Conservation (phyloP, 2,329 filamentous ascomycete genomes). For the Sporothrix brasiliensis region DNA sequence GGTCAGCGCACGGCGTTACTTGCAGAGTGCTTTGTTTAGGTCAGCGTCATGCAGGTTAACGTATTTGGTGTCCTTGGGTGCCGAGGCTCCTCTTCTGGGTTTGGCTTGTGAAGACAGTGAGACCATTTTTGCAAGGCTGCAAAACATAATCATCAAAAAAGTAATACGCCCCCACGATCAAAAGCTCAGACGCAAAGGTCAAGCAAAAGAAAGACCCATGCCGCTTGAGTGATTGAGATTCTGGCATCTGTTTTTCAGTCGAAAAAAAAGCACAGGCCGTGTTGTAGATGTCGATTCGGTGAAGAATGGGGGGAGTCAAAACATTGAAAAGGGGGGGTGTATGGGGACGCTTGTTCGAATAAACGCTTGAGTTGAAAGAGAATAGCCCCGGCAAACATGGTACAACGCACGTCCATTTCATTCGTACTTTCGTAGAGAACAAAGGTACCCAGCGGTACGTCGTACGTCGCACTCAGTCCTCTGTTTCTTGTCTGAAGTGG, state of each 20-base stretch:
- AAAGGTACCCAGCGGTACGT: constrained; percentile 6
- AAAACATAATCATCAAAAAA: not conserved
- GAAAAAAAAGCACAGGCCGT: constrained; percentile 20
- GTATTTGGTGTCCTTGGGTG: not conserved
- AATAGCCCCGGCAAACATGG: constrained; percentile 15
- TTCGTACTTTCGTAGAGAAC: not conserved
- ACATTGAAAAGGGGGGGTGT: not conserved
- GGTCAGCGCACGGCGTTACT: not conserved
- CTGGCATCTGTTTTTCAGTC: not conserved
- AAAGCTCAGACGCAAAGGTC: constrained; percentile 10
- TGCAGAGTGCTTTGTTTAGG: not conserved
- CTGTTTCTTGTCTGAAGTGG: not conserved
- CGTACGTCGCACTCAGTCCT: not conserved
- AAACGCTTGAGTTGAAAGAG: not conserved
- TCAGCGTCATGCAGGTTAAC: not conserved
- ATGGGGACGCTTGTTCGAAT: no score
- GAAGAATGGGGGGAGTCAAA: not conserved
- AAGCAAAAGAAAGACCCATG: not conserved
- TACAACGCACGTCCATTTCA: constrained; percentile 10
- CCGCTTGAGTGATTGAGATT: not conserved
- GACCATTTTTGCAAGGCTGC: not conserved
- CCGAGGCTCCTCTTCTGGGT: constrained; percentile 16
- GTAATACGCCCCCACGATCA: not conserved
- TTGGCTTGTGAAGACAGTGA: constrained; percentile 24
- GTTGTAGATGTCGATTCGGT: constrained; percentile 6